phyloP scores from a whole-genome alignment of 2,329 filamentous ascomycete genomes.

The Apiospora koreana region DNA sequence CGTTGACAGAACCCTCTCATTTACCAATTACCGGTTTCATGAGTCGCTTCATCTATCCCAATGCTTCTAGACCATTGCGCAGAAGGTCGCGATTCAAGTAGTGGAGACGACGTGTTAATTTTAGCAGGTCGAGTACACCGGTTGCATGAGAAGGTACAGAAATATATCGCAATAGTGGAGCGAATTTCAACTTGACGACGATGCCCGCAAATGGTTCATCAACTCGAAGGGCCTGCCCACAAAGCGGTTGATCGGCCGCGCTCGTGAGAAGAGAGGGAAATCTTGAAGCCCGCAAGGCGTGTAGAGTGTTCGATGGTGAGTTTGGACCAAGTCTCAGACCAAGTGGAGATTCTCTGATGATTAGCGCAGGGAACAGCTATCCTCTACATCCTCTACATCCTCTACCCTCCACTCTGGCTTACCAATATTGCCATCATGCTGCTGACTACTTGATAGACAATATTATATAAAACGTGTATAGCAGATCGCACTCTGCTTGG shows the following conservation, averaged over 20 bases:
- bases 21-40: neutral
- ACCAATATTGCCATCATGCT: neutral
- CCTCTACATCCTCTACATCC: no score
- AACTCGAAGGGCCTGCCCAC: neutral
- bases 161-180: neutral
- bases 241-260: neutral
- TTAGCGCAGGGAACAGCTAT: neutral
- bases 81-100: neutral
- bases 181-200: neutral
- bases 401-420: no score
- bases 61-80: neutral
- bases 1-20: slow-evolving; percentile 1
- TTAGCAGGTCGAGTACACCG: neutral
- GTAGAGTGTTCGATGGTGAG: neutral
- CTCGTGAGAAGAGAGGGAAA: neutral
- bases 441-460: neutral
- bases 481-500: neutral
- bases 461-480: neutral
- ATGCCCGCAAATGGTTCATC: neutral
- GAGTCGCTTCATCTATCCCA: neutral
- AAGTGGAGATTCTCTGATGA: neutral
- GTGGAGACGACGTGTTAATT: neutral
- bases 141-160: neutral
- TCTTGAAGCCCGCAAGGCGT: neutral
- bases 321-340: neutral